These are phyloP conservation scores for Dothistroma septosporum DNA, from an alignment of 2,329 filamentous ascomycete species.

Conservation along the genomic window DNA sequence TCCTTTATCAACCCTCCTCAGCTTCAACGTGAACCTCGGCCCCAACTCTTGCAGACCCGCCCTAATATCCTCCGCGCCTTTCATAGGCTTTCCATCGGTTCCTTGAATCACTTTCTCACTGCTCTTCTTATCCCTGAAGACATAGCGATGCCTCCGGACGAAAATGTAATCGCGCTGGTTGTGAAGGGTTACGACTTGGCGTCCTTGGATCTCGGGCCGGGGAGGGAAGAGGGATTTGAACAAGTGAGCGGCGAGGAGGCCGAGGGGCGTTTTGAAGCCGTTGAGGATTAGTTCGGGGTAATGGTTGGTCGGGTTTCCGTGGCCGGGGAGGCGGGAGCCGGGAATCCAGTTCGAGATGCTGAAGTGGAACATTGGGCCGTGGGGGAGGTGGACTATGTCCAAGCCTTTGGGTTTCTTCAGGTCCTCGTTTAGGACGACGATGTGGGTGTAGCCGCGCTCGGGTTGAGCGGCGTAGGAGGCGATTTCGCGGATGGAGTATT, in stretches of 20 bases:
- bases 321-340: slow-evolving; percentile 79
- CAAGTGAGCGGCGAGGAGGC: slow-evolving; percentile 78
- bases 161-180: slow-evolving; percentile 98
- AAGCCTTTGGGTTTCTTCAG: slow-evolving; percentile 77
- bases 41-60: slow-evolving; percentile 89
- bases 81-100: slow-evolving; percentile 75
- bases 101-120: slow-evolving; percentile 84
- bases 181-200: slow-evolving; percentile 87
- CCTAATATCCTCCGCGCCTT: slow-evolving; percentile 79
- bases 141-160: slow-evolving; percentile 80
- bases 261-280: slow-evolving; percentile 90
- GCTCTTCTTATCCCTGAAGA: slow-evolving; percentile 82
- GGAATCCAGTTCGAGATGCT: slow-evolving; percentile 86
- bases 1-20: slow-evolving; percentile 86
- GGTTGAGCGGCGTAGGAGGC: slow-evolving; percentile 71
- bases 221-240: slow-evolving; percentile 78
- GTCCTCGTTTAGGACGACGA: slow-evolving; percentile 85
- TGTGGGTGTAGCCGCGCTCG: slow-evolving; percentile 68
- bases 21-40: slow-evolving; percentile 76
- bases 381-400: slow-evolving; percentile 77
- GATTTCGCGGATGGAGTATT: slow-evolving; percentile 90
- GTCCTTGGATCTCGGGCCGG: slow-evolving; percentile 74
- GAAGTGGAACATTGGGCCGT: slow-evolving; percentile 90
- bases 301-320: slow-evolving; percentile 85
- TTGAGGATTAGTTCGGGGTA: slow-evolving; percentile 88